A percentile compares a stretch with the other conserved stretches of the same genome.
These are phyloP conservation scores for Aspergillus oerlinghausenensis DNA, from an alignment of 2,329 filamentous ascomycete species.

Conservation along the genomic window DNA sequence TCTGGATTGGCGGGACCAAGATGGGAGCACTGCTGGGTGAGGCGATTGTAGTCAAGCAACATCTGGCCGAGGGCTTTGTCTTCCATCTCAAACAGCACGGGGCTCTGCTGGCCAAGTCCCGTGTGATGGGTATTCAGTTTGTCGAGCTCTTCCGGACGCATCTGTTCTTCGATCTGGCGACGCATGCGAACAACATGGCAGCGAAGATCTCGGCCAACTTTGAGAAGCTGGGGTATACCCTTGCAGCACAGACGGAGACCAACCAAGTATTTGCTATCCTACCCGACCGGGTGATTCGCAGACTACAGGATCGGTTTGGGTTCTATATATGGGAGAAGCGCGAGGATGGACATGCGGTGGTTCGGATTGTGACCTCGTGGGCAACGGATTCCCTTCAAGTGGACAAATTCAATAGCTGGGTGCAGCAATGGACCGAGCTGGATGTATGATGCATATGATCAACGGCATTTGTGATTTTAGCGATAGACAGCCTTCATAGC, in stretches of 20 bases:
- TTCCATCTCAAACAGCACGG: conserved; percentile 52
- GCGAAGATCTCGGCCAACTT: conserved; percentile 43
- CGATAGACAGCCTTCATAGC: not conserved
- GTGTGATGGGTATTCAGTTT: conserved; percentile 49
- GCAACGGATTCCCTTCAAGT: conserved; percentile 44
- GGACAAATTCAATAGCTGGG: conserved; percentile 31
- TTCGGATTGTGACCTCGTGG: conserved; percentile 50
- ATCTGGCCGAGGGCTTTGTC: conserved; percentile 44
- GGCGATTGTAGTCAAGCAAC: conserved; percentile 47
- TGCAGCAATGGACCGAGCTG: conserved; percentile 21
- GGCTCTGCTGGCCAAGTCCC: conserved; percentile 47
- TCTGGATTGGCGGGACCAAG: conserved; percentile 54
- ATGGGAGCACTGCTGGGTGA: conserved; percentile 50
- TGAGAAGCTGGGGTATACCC: conserved; percentile 37
- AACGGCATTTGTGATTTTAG: not conserved
- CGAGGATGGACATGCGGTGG: conserved; percentile 36
- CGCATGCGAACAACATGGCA: conserved; percentile 44
- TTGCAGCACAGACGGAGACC: conserved; percentile 46
- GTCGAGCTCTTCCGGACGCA: conserved; percentile 45
- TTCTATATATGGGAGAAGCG: conserved; percentile 49
- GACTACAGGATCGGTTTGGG: conserved; percentile 40
- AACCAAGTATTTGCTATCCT: conserved; percentile 50
- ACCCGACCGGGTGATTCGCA: conserved; percentile 35
- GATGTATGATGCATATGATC: not conserved
- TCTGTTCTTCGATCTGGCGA: conserved; percentile 46